Base-by-base conservation (phyloP, 140 eudicot species). In the Ambrosia hybrid region DNA sequence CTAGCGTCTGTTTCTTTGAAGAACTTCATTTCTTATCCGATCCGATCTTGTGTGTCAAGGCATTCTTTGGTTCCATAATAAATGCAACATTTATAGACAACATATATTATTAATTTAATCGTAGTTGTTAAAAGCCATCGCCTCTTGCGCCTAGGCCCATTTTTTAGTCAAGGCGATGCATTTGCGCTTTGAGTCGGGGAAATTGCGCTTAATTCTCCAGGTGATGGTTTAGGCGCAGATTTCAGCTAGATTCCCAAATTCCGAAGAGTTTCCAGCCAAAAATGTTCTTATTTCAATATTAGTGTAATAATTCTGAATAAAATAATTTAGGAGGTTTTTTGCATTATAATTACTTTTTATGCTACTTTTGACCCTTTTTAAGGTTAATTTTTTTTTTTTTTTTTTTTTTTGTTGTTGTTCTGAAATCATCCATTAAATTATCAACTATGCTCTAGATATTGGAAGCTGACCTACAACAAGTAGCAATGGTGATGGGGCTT, bases 381-480 rank as follows among this genome's bases (percentile, higher is more conserved):
- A 1, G 21, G 2, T 6, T 52, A 52, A 51, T 51, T 52, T 52
- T 52, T 0, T 13, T 52, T 52, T 14, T 41, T 38, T 3, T 65
- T 16, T 65, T 45, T 43, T 17, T 41, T 41, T 41, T 1, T 30
- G 0, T n/a, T n/a, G n/a, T n/a, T 30, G 52, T 34, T 30, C 72
- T 60, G 57, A 43, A 21, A n/a, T 26, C 30, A 51, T 76, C 56
- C 38, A 0, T 70, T n/a, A n/a, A n/a, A n/a, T n/a, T 14, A 55
- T 77, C 75, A 41, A 68, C 17, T 48, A 21, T 60, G 13, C 46
- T 76, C 48, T 81, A 92, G 98, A 90, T 90, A 76, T 81, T 86
- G 78, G 99, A 93, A 79, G 90, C 93, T 83, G 99, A 93, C 73
- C 79, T 93, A 52, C 76, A 83, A 65, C 96, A 90, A 86, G 97